These are phyloP conservation scores for Litsea cubeba DNA, from an alignment of 164 flowering plant genomes.

Conservation along the genomic window DNA sequence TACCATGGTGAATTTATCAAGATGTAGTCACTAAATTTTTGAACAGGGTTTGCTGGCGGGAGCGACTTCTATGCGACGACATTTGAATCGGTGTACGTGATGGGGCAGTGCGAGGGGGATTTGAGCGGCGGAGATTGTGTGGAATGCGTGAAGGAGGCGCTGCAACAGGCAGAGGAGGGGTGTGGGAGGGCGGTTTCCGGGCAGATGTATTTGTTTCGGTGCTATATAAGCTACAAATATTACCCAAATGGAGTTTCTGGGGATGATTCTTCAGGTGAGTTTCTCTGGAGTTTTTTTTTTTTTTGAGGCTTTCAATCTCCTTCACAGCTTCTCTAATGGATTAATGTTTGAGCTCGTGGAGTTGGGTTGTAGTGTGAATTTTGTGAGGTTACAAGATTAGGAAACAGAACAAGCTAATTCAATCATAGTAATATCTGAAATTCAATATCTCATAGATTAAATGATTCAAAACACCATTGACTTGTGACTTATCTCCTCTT, in stretches of 20 bases:
- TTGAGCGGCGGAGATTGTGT: constrained; percentile 67
- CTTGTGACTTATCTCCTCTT: not conserved
- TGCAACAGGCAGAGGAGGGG: constrained; percentile 70
- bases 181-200: constrained; percentile 74
- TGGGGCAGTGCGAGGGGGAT: constrained; percentile 95
- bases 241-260: constrained; percentile 68
- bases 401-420: too few species aligned
- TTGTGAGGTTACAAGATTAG: not conserved
- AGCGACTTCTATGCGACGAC: constrained; percentile 69
- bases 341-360: not conserved
- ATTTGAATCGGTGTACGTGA: constrained; percentile 51
- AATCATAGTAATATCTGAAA: not conserved
- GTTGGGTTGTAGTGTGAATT: not conserved
- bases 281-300: not conserved
- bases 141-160: constrained; percentile 65
- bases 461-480: not conserved
- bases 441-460: not conserved
- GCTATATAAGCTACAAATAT: constrained; percentile 68
- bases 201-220: constrained; percentile 62
- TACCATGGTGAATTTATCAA: too few species aligned
- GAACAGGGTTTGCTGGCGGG: constrained; percentile 27
- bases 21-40: too few species aligned
- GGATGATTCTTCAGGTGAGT: constrained; percentile 47
- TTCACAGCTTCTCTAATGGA: not conserved
- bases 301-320: not conserved